phyloP scores from a whole-genome alignment of 1,284 basidiomycete genomes.

The Malassezia caprae region DNA sequence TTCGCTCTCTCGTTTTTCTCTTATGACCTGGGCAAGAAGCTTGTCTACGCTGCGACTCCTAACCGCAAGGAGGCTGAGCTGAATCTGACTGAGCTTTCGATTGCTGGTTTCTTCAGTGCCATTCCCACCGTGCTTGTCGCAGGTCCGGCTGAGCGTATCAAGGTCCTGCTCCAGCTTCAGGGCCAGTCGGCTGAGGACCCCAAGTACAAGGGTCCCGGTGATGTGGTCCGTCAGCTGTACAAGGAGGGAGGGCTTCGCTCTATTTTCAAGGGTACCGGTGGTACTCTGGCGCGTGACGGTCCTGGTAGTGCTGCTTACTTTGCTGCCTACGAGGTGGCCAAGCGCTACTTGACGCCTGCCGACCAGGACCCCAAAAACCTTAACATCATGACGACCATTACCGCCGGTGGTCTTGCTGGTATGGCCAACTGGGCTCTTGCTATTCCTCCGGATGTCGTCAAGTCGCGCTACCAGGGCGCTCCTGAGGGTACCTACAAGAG shows the following conservation, averaged over 20 bases:
- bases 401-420: conserved; percentile 88
- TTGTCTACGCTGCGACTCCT: conserved; percentile 61
- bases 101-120: conserved; percentile 88
- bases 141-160: conserved; percentile 91
- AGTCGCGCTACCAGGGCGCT: conserved; percentile 93
- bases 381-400: conserved; percentile 74
- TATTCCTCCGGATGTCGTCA: conserved; percentile 53
- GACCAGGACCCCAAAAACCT: conserved; percentile 67
- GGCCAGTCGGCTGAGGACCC: conserved; percentile 62
- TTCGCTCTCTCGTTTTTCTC: conserved; percentile 99
- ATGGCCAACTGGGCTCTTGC: conserved; percentile 65
- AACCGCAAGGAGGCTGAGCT: conserved; percentile 60
- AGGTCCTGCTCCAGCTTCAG: conserved; percentile 85
- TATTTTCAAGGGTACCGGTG: conserved; percentile 83
- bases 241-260: conserved; percentile 84
- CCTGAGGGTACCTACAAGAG: conserved; percentile 90
- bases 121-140: conserved; percentile 84
- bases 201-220: conserved; percentile 81
- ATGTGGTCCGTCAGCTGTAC: conserved; percentile 84
- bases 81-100: conserved; percentile 71
- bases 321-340: conserved; percentile 88
- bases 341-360: conserved; percentile 66
- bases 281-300: conserved; percentile 85
- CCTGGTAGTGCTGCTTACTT: conserved; percentile 97
- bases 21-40: conserved; percentile 83